These are phyloP conservation scores for Trichaptum fuscoviolaceum DNA, from an alignment of 768 basidiomycete genomes.

Conservation along the genomic window DNA sequence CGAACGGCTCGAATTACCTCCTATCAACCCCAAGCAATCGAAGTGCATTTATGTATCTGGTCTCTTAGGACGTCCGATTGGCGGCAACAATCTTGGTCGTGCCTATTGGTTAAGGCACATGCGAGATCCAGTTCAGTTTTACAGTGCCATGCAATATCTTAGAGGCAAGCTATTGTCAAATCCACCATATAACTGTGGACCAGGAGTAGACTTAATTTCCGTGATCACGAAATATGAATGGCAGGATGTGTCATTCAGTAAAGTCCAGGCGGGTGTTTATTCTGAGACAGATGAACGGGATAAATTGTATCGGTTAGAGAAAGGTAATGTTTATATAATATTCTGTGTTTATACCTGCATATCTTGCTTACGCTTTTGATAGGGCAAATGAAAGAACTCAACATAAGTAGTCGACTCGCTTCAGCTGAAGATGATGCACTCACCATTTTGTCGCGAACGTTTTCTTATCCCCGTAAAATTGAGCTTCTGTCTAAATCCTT, in stretches of 20 bases:
- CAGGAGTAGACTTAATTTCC: neutral
- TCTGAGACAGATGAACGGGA: no score
- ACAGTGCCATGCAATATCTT: neutral
- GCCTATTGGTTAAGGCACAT: constrained; percentile 3
- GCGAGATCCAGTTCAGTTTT: constrained; percentile 1
- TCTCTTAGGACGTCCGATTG: neutral
- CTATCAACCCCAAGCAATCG: neutral
- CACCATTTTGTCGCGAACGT: neutral
- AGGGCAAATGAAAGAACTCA: no score
- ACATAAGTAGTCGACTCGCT: no score
- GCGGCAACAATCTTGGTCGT: neutral
- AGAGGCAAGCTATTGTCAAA: neutral
- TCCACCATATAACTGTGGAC: neutral
- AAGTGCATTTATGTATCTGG: constrained; percentile 1
- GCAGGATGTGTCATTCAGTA: neutral
- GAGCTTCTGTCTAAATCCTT: neutral
- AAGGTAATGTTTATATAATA: no score
- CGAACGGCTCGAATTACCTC: neutral
- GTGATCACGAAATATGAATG: neutral
- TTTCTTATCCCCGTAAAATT: neutral
- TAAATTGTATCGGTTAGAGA: no score
- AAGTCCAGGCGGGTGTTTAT: neutral
- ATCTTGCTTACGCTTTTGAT: no score
- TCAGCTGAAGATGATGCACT: neutral
- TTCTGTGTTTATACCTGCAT: no score